phyloP scores from a whole-genome alignment of 2,329 filamentous ascomycete species.

The Blumeria graminis region DNA sequence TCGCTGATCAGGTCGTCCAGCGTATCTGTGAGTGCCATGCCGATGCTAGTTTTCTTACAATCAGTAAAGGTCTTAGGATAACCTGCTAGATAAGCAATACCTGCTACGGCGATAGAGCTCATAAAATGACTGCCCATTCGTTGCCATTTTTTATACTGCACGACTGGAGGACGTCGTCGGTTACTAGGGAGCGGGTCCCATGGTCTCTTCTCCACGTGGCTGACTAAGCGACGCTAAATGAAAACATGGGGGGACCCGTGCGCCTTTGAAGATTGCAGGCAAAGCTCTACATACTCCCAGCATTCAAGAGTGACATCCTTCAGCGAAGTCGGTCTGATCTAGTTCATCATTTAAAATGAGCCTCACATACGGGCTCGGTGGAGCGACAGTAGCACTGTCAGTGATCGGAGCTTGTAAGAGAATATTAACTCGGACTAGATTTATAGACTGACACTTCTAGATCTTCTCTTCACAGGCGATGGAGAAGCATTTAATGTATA shows the following conservation, averaged over 20 bases:
- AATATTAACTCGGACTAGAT: conserved; percentile 3
- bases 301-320: too few species aligned
- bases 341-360: conserved; percentile 29
- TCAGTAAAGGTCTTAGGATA: conserved; percentile 13
- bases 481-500: conserved; percentile 87
- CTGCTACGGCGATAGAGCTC: conserved; percentile 97
- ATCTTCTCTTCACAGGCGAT: conserved; percentile 95
- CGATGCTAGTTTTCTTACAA: conserved; percentile 40
- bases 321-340: too few species aligned
- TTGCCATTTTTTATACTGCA: conserved; percentile 20
- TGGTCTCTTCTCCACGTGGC: neutral
- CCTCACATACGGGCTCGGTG: conserved; percentile 45
- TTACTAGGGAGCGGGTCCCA: neutral
- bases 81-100: conserved; percentile 29
- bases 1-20: conserved; percentile 92
- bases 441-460: conserved; percentile 24
- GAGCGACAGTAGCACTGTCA: conserved; percentile 40
- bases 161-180: conserved; percentile 3
- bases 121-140: conserved; percentile 41
- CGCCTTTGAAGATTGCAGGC: too few species aligned
- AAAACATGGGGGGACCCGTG: neutral
- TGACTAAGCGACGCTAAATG: conserved; percentile 1
- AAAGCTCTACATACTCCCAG: too few species aligned
- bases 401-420: conserved; percentile 59
- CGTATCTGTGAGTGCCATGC: conserved; percentile 78